A percentile compares a stretch with the other conserved stretches of the same genome.
Evolutionary conservation across 139 green algal species (phyloP).

Genomic region (Chlorella vulgaris): DNA sequence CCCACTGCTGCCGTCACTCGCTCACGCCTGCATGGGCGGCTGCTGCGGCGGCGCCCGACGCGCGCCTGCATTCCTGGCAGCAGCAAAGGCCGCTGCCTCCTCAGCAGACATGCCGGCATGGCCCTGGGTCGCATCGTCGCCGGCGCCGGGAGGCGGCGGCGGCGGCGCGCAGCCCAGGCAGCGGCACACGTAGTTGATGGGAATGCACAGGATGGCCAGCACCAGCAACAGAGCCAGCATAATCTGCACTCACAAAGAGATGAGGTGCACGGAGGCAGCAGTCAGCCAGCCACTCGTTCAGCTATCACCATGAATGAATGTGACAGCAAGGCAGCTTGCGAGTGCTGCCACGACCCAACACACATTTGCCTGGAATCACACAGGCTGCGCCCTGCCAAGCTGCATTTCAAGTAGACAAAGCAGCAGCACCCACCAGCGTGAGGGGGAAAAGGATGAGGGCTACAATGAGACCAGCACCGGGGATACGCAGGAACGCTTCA

Average conservation of each 20-base stretch:
- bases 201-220: constrained; percentile 14
- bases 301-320: no score
- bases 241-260: background rate
- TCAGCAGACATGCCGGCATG: background rate
- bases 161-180: constrained; percentile 15
- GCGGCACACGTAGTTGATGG: background rate
- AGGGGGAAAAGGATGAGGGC: constrained; percentile 33
- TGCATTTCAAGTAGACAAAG: background rate
- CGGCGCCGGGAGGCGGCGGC: background rate
- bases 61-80: constrained; percentile 4
- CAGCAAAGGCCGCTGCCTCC: background rate
- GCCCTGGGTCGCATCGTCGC: background rate
- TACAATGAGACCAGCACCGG: constrained; percentile 15
- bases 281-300: background rate
- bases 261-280: background rate
- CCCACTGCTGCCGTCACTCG: background rate
- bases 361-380: no score
- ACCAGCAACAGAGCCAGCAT: constrained; percentile 8
- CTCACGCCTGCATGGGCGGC: background rate
- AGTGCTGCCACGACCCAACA: no score
- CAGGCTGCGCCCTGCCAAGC: background rate
- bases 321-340: no score
- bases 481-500: constrained; percentile 28
- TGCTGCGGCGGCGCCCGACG: constrained; percentile 1
- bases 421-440: constrained; percentile 13